Evolutionary conservation across 345 rosid species (phyloP).

Genomic region (Corchorus olitorius): DNA sequence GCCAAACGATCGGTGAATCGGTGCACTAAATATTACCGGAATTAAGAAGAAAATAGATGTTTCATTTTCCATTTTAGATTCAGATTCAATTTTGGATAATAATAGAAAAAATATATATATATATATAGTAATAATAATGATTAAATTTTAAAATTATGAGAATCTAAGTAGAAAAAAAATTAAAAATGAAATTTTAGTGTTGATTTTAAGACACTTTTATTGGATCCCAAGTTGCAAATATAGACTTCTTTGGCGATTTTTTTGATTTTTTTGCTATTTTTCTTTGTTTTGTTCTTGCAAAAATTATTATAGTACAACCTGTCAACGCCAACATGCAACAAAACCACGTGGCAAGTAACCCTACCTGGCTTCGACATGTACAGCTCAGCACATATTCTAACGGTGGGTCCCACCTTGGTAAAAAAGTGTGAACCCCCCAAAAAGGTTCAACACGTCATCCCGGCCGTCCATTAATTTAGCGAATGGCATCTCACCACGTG

Average conservation of each 20-base stretch:
- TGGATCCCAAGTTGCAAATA: too few relatives aligned
- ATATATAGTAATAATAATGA: too few relatives aligned
- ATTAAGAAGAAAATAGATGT: too few relatives aligned
- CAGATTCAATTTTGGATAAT: too few relatives aligned
- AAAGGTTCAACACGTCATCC: slow-evolving; percentile 12
- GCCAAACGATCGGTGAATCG: too few relatives aligned
- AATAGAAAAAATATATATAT: too few relatives aligned
- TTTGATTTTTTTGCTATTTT: not conserved
- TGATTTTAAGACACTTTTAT: too few relatives aligned
- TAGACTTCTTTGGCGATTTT: not conserved
- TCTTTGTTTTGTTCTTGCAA: not conserved
- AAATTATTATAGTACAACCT: not conserved
- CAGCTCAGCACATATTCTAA: slow-evolving; percentile 8
- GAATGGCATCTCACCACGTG: slow-evolving; percentile 13
- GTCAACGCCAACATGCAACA: slow-evolving; percentile 1
- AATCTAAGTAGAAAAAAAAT: too few relatives aligned
- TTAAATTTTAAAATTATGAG: too few relatives aligned
- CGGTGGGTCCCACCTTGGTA: not conserved
- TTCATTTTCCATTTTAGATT: too few relatives aligned
- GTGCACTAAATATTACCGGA: too few relatives aligned
- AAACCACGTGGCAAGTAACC: not conserved
- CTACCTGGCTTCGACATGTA: not conserved
- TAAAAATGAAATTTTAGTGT: too few relatives aligned
- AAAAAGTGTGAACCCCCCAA: not conserved
- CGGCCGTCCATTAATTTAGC: not conserved